A percentile compares a stretch with the other conserved stretches of the same genome.
These are phyloP conservation scores for Jacaranda mimosifolia DNA, from an alignment of 257 asterid genomes.

Conservation along the genomic window DNA sequence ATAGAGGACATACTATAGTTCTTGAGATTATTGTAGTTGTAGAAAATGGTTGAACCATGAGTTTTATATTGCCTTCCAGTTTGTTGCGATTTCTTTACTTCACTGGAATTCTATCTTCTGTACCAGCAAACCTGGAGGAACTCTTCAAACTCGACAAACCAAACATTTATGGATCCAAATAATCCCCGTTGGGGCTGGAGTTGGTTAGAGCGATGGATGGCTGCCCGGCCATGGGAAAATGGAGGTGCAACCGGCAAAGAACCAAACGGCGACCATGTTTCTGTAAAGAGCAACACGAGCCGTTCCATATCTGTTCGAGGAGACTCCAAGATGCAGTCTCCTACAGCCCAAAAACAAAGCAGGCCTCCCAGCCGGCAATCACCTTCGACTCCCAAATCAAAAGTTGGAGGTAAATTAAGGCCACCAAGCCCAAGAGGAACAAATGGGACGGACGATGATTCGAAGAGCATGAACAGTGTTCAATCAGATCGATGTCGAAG, in stretches of 20 bases:
- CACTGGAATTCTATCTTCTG: conserved; percentile 11
- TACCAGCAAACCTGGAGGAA: conserved; percentile 80
- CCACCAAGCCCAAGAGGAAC: conserved; percentile 55
- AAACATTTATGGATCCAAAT: conserved; percentile 80
- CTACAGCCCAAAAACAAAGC: conserved; percentile 49
- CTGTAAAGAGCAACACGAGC: conserved; percentile 50
- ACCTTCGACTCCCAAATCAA: conserved; percentile 72
- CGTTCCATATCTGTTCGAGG: neutral
- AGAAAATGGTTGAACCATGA: neutral
- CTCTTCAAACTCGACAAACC: conserved; percentile 57
- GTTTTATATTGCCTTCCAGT: neutral
- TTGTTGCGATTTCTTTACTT: neutral
- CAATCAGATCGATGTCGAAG: conserved; percentile 76
- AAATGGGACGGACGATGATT: conserved; percentile 64
- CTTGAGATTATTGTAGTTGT: no score
- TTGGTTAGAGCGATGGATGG: conserved; percentile 97
- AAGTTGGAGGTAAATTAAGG: conserved; percentile 40
- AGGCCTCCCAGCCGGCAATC: conserved; percentile 63
- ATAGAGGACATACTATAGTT: no score
- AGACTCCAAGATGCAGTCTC: conserved; percentile 40
- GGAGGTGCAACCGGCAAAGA: conserved; percentile 59
- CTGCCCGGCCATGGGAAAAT: conserved; percentile 76
- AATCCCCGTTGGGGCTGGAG: conserved; percentile 99
- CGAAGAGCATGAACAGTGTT: conserved; percentile 66
- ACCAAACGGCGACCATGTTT: conserved; percentile 39